Conservation (phyloP, 2,329 filamentous ascomycete genomes). For the Cladosporium sp. region DNA sequence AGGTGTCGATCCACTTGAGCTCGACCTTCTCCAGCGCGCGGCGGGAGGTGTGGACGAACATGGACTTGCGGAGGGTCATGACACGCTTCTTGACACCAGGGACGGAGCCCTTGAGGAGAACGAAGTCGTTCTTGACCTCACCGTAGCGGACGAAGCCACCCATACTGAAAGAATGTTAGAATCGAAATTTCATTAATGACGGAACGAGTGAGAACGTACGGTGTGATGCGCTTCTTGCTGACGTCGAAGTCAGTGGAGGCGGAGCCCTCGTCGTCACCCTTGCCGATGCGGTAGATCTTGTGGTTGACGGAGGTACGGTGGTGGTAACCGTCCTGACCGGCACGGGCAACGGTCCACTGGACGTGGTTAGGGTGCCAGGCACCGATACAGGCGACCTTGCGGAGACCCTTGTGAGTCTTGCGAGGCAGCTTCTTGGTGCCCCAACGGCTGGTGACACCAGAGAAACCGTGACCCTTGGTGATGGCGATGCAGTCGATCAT, state of each 20-base stretch:
- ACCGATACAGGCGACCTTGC: conserved; percentile 99
- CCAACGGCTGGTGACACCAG: conserved; percentile 96
- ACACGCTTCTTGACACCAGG: conserved; percentile 99
- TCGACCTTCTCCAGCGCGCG: conserved; percentile 98
- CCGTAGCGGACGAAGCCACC: conserved; percentile 99
- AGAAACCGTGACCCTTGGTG: conserved; percentile 99
- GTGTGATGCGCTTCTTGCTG: conserved; percentile 99
- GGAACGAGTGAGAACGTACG: conserved; percentile 61
- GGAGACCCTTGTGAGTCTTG: conserved; percentile 99
- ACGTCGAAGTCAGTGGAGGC: conserved; percentile 92
- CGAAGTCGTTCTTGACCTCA: conserved; percentile 98
- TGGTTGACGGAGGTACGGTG: conserved; percentile 99
- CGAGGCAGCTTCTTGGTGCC: conserved; percentile 99
- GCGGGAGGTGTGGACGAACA: conserved; percentile 94
- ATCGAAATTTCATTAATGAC: not conserved
- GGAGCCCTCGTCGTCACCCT: conserved; percentile 83
- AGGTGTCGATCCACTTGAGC: conserved; percentile 99
- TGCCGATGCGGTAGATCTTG: conserved; percentile 99
- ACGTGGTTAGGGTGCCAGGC: conserved; percentile 99
- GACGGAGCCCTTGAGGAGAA: conserved; percentile 95
- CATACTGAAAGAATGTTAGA: conserved; percentile 56
- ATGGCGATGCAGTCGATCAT: conserved; percentile 99
- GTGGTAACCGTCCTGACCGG: conserved; percentile 99
- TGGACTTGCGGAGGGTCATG: conserved; percentile 97
- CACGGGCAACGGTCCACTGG: conserved; percentile 99